A percentile compares a stretch with the other conserved stretches of the same genome.
Conservation (phyloP, 2,329 filamentous ascomycete genomes). For the Cladophialophora immunda region DNA sequence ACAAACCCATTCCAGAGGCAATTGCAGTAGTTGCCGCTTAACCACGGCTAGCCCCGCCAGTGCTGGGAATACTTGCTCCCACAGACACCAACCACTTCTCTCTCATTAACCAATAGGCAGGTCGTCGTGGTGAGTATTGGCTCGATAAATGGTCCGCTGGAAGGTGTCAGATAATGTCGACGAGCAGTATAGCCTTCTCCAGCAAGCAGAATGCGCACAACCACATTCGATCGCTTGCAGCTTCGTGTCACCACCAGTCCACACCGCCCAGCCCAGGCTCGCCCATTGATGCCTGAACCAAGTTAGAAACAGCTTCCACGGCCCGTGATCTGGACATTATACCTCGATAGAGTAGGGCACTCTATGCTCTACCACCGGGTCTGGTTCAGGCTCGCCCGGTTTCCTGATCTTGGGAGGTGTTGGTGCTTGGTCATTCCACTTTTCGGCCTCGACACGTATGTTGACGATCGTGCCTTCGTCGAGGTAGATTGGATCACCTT, state of each 20-base stretch:
- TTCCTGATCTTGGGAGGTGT: constrained; percentile 20
- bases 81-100: neutral
- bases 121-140: neutral
- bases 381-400: constrained; percentile 23
- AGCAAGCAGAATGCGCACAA: neutral
- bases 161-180: neutral
- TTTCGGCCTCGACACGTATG: constrained; percentile 84
- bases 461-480: constrained; percentile 90
- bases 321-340: constrained; percentile 28
- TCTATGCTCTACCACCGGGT: constrained; percentile 33
- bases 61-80: neutral
- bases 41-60: neutral
- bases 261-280: constrained; percentile 56
- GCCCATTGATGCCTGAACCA: constrained; percentile 54
- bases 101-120: neutral
- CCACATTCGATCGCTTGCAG: neutral
- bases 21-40: constrained; percentile 2
- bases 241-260: constrained; percentile 53
- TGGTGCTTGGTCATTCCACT: constrained; percentile 80
- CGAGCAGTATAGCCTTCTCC: neutral
- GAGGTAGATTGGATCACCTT: constrained; percentile 79
- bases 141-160: neutral
- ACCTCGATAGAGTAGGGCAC: constrained; percentile 56
- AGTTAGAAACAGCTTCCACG: constrained; percentile 28
- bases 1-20: constrained; percentile 6